These are phyloP conservation scores for Alternaria rosae DNA, from an alignment of 2,329 filamentous ascomycete genomes.

Conservation along the genomic window DNA sequence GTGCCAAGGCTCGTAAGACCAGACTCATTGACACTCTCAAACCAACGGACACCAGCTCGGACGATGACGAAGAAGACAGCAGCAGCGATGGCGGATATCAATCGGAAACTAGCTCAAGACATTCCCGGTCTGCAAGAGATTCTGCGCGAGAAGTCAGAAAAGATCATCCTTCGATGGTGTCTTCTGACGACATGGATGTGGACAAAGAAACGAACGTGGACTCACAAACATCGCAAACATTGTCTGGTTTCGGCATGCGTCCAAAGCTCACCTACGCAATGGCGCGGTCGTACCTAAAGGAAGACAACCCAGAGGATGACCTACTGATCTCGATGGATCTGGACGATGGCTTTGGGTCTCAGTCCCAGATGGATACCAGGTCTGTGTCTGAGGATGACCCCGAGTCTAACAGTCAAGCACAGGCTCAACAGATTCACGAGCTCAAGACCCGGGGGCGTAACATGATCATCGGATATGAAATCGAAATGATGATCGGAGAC, in stretches of 20 bases:
- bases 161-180: background rate
- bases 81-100: conserved; percentile 33
- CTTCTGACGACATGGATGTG: conserved; percentile 28
- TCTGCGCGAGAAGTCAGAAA: background rate
- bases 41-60: conserved; percentile 32
- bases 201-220: conserved; percentile 25
- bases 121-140: background rate
- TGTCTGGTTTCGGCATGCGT: conserved; percentile 29
- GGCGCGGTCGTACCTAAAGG: conserved; percentile 66
- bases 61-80: conserved; percentile 34
- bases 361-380: conserved; percentile 25
- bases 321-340: conserved; percentile 46
- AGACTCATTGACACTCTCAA: conserved; percentile 45
- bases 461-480: conserved; percentile 62
- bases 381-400: conserved; percentile 55
- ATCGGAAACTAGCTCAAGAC: background rate
- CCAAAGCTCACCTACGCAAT: conserved; percentile 66
- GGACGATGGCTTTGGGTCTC: conserved; percentile 31
- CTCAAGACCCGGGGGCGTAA: conserved; percentile 66
- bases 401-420: conserved; percentile 51
- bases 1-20: conserved; percentile 32
- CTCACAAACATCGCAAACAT: conserved; percentile 39
- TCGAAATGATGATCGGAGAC: conserved; percentile 66
- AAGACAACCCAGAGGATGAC: conserved; percentile 55
- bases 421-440: conserved; percentile 64